These are phyloP conservation scores for Pyrenochaeta sp. DNA, from an alignment of 2,329 filamentous ascomycete species.

Conservation along the genomic window DNA sequence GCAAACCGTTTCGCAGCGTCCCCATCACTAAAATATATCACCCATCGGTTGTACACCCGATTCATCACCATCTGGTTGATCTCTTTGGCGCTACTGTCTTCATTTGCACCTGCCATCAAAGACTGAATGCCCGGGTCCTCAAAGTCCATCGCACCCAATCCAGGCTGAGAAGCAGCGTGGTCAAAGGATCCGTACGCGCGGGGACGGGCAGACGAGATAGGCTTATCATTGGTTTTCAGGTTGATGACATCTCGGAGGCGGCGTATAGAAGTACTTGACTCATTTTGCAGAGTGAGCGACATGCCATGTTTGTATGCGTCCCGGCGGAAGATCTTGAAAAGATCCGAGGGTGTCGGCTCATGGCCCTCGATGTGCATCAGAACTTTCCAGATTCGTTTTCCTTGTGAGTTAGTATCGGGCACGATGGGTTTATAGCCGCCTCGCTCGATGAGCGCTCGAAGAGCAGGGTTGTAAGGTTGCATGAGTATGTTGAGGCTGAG, in stretches of 20 bases:
- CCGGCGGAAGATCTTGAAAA: conserved; percentile 36
- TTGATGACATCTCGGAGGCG: conserved; percentile 42
- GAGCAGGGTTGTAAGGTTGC: conserved; percentile 54
- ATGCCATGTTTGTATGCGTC: conserved; percentile 47
- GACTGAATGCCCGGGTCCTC: conserved; percentile 23
- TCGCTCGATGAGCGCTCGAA: conserved; percentile 38
- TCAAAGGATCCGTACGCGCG: conserved; percentile 24
- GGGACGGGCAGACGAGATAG: conserved; percentile 28
- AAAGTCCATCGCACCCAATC: conserved; percentile 9
- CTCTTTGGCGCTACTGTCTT: conserved; percentile 13
- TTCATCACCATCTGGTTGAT: conserved; percentile 43
- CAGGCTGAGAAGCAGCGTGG: neutral
- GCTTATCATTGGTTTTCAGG: conserved; percentile 23
- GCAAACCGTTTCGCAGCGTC: conserved; percentile 63
- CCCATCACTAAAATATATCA: conserved; percentile 65
- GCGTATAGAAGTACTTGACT: conserved; percentile 26
- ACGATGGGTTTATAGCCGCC: conserved; percentile 47
- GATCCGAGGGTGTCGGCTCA: conserved; percentile 38
- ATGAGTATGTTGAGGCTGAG: conserved; percentile 39
- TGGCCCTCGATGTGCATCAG: conserved; percentile 47
- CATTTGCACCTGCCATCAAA: conserved; percentile 20
- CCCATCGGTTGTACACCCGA: conserved; percentile 56
- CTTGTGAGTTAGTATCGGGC: conserved; percentile 17
- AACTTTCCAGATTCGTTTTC: conserved; percentile 38
- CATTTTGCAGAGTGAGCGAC: conserved; percentile 33